A percentile compares a stretch with the other conserved stretches of the same genome.
phyloP scores from a whole-genome alignment of 495 filamentous ascomycete species.

The Glutinoglossum americanum region DNA sequence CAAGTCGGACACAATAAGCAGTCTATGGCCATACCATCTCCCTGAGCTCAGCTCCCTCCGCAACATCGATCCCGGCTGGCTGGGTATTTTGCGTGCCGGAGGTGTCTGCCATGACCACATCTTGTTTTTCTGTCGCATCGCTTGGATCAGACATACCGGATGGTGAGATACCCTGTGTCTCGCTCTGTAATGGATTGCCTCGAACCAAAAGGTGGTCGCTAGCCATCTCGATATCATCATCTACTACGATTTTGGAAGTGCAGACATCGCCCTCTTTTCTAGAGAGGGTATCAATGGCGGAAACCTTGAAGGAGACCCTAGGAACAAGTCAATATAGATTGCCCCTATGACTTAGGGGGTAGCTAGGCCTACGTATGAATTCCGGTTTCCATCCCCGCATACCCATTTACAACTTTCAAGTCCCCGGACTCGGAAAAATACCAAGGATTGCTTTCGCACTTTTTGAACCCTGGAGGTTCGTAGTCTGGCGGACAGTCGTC shows the following conservation, averaged over 20 bases:
- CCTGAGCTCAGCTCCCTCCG: background rate
- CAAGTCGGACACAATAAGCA: background rate
- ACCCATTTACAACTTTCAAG: constrained; percentile 9
- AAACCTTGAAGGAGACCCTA: constrained; percentile 14
- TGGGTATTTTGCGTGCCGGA: background rate
- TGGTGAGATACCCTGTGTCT: background rate
- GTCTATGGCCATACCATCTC: background rate
- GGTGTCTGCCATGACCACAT: background rate
- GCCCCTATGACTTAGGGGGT: background rate
- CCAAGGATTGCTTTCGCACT: constrained; percentile 5
- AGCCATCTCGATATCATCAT: background rate
- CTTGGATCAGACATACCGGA: background rate
- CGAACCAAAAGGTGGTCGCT: background rate
- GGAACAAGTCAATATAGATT: background rate
- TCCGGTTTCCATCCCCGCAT: constrained; percentile 13
- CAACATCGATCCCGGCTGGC: background rate
- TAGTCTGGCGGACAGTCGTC: constrained; percentile 20
- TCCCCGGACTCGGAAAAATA: constrained; percentile 11
- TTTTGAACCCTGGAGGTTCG: constrained; percentile 21
- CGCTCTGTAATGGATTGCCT: background rate
- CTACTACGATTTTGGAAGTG: background rate
- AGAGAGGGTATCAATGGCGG: background rate
- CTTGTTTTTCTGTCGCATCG: background rate
- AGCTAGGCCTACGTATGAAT: constrained; percentile 11
- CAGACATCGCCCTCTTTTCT: background rate